phyloP scores from a whole-genome alignment of 768 basidiomycete genomes.

The Lepiota brunneoincarnata region DNA sequence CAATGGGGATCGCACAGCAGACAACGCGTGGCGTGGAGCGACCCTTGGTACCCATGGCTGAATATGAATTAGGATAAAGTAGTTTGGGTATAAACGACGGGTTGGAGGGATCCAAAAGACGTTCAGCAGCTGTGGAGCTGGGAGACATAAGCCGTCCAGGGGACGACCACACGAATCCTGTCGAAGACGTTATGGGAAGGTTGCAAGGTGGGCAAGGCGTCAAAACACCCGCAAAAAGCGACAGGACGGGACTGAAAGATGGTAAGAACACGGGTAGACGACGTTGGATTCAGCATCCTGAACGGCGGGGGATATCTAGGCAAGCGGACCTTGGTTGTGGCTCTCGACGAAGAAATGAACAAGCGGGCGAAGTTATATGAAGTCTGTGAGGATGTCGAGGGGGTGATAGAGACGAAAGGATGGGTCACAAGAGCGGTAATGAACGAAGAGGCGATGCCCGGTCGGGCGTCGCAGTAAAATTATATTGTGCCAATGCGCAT shows the following conservation, averaged over 20 bases:
- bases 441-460: conserved; percentile 22
- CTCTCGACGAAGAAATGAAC: conserved; percentile 5
- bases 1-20: conserved; percentile 87
- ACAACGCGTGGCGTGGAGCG: conserved; percentile 81
- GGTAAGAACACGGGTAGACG: neutral
- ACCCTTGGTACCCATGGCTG: conserved; percentile 63
- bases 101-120: conserved; percentile 23
- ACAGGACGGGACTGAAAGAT: neutral
- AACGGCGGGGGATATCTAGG: neutral
- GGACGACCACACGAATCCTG: conserved; percentile 18
- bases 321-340: conserved; percentile 27
- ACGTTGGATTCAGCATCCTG: neutral
- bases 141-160: conserved; percentile 20
- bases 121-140: conserved; percentile 24
- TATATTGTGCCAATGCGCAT: conserved; percentile 28
- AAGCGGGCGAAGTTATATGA: conserved; percentile 16
- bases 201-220: neutral
- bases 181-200: conserved; percentile 14
- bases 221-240: neutral
- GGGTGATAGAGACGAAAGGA: conserved; percentile 14
- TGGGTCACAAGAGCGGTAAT: conserved; percentile 16
- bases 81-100: conserved; percentile 15
- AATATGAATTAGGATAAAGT: conserved; percentile 16
- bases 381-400: conserved; percentile 14
- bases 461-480: conserved; percentile 23